Base-by-base conservation (phyloP, 1,284 basidiomycete species). In the Marasmius oreades region DNA sequence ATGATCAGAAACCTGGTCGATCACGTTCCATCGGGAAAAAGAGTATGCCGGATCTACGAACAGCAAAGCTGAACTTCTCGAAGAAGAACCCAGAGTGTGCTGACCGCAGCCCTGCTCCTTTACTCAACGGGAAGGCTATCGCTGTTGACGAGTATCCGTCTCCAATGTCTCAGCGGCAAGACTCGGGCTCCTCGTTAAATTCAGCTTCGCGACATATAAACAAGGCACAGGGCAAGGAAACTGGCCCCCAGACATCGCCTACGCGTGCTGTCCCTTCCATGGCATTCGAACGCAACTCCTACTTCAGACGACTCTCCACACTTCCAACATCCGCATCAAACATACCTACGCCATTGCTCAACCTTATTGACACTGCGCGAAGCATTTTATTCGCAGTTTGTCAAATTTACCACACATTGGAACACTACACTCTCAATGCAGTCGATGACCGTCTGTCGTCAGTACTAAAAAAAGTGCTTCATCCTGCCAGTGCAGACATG, bases 331-430 rank as follows among this genome's bases (percentile, higher is more conserved):
- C 86, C 16, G 81, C 88, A 33, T 80, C 85, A 23, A 86, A 86
- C 14, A 81, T 97, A 10, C 92, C 95, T 0, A 74, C 80, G 7
- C 77, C 90, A 8, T 76, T 98, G 16, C 75, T 90, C 24, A 80
- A 80, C 44, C 81, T 96, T 33, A 81, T 96, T 52, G 95, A 99
- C 66, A 89, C 91, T 5, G 87, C 93, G 47, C 88, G 96, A 26
- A 95, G 93, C 12, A 86, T 99, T 46, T 81, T 98, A 20, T 99
- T 98, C 68, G 90, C 94, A 1, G 79, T 96, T 55, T 93, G 92
- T 28, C 95, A 98, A 72, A 85, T 98, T 28, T 92, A 98, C 67
- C 86, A 93, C 59, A 88, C 93, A 0, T 76, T 99, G 24, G 86
- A 92, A 57, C 92, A 97, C 65, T 97, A 96, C 71, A 88, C 92